phyloP scores from a whole-genome alignment of 371 early-diverging fungal genomes.

The Actinomucor elegans region DNA sequence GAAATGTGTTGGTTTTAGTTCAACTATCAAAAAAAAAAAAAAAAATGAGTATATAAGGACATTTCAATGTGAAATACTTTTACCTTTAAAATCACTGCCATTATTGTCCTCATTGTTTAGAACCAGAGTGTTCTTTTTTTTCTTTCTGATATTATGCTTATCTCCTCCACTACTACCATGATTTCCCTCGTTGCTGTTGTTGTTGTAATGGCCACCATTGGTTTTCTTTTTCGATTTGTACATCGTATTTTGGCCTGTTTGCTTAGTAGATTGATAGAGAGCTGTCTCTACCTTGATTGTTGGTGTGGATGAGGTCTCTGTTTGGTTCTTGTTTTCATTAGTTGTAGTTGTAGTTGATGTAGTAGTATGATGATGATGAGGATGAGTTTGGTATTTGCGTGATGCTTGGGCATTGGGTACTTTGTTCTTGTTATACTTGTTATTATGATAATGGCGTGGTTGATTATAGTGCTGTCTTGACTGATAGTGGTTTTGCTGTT shows the following conservation, averaged over 20 bases:
- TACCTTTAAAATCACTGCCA: too few relatives aligned
- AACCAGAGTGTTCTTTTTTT: constrained; percentile 5
- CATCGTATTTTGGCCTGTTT: too few relatives aligned
- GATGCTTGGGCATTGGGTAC: too few relatives aligned
- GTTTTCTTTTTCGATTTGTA: constrained; percentile 10
- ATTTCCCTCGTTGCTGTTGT: constrained; percentile 4
- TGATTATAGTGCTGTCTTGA: background rate
- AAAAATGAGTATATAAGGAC: too few relatives aligned
- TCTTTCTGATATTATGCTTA: background rate
- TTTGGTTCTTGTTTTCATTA: background rate
- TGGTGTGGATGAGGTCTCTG: background rate
- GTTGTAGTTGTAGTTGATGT: background rate
- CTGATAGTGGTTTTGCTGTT: too few relatives aligned
- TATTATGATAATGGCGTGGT: background rate
- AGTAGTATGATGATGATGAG: too few relatives aligned
- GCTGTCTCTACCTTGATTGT: constrained; percentile 4
- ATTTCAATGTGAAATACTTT: too few relatives aligned
- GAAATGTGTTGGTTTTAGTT: constrained; percentile 10
- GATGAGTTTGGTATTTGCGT: too few relatives aligned
- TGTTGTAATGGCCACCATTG: background rate
- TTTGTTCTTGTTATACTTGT: background rate
- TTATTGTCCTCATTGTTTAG: background rate
- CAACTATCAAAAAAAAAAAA: background rate
- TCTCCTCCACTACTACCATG: constrained; percentile 3
- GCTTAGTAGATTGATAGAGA: background rate